These are phyloP conservation scores for Spongispora temasekensis DNA, from an alignment of 1,284 basidiomycete species.

Conservation along the genomic window DNA sequence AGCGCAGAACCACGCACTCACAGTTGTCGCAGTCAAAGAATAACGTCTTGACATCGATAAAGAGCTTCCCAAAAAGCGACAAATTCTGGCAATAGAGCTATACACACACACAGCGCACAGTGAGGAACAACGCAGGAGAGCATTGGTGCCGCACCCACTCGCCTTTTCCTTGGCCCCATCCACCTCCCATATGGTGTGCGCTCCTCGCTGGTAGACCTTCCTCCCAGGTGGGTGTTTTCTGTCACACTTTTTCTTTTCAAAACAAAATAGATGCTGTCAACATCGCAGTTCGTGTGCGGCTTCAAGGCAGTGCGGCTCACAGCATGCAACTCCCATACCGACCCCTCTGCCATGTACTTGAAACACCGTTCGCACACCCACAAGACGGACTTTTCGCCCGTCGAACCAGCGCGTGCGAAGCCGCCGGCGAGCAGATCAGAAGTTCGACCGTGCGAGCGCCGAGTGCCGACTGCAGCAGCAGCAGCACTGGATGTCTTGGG, in stretches of 20 bases:
- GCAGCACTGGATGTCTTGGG: slow-evolving; percentile 51
- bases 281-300: neutral
- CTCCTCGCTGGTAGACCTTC: slow-evolving; percentile 90
- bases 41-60: slow-evolving; percentile 97
- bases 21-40: slow-evolving; percentile 93
- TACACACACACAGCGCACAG: neutral
- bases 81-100: slow-evolving; percentile 96
- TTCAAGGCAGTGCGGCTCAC: slow-evolving; percentile 45
- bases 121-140: neutral
- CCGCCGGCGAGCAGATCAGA: slow-evolving; percentile 70
- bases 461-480: too few relatives aligned
- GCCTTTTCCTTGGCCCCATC: slow-evolving; percentile 86
- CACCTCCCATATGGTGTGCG: slow-evolving; percentile 94
- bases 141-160: slow-evolving; percentile 30
- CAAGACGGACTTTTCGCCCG: slow-evolving; percentile 54
- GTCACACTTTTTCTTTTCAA: slow-evolving; percentile 77
- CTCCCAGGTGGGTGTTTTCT: slow-evolving; percentile 81
- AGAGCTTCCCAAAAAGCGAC: slow-evolving; percentile 96
- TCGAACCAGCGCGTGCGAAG: slow-evolving; percentile 50
- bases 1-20: slow-evolving; percentile 36
- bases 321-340: slow-evolving; percentile 72
- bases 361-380: slow-evolving; percentile 95
- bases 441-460: slow-evolving; percentile 66
- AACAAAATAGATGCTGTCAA: slow-evolving; percentile 6
- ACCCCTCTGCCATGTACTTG: slow-evolving; percentile 89